These are phyloP conservation scores for Aspergillus eucalypticola DNA, from an alignment of 2,329 filamentous ascomycete species.

Conservation along the genomic window DNA sequence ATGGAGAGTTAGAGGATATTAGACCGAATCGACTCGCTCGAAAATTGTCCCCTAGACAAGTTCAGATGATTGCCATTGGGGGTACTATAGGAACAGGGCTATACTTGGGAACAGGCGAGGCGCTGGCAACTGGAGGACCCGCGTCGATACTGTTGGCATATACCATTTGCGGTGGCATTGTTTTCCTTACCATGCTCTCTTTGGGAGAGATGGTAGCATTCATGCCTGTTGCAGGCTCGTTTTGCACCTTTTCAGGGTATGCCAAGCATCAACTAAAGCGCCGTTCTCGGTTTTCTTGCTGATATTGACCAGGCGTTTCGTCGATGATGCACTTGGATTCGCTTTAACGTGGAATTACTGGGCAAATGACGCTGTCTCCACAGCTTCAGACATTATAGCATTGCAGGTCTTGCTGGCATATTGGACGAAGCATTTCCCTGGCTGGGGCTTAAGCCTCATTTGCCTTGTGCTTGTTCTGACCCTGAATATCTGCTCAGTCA, in stretches of 20 bases:
- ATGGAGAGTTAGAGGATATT: slow-evolving; percentile 15
- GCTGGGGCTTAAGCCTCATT: slow-evolving; percentile 63
- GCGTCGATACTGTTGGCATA: slow-evolving; percentile 61
- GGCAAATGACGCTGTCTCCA: slow-evolving; percentile 66
- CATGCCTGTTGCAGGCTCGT: slow-evolving; percentile 56
- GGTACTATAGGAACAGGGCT: slow-evolving; percentile 56
- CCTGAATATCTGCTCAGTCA: slow-evolving; percentile 56
- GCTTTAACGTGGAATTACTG: slow-evolving; percentile 55
- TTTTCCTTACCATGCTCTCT: slow-evolving; percentile 61
- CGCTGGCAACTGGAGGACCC: slow-evolving; percentile 61
- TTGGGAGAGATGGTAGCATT: slow-evolving; percentile 64
- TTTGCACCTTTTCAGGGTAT: slow-evolving; percentile 57
- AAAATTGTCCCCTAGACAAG: slow-evolving; percentile 61
- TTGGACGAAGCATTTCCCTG: slow-evolving; percentile 64
- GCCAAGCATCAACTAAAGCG: slow-evolving; percentile 17
- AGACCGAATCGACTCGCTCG: slow-evolving; percentile 54
- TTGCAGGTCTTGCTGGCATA: slow-evolving; percentile 61
- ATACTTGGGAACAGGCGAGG: slow-evolving; percentile 63
- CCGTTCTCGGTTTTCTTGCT: background rate
- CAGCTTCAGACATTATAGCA: slow-evolving; percentile 62
- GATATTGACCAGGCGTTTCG: slow-evolving; percentile 37
- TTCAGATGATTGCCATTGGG: slow-evolving; percentile 65
- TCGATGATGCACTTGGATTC: slow-evolving; percentile 49
- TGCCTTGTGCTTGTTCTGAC: slow-evolving; percentile 59
- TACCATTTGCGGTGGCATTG: slow-evolving; percentile 57